A percentile compares a stretch with the other conserved stretches of the same genome.
Evolutionary conservation across 1,284 basidiomycete genomes (phyloP).

Genomic region (Exobasidium cylindrosporum): DNA sequence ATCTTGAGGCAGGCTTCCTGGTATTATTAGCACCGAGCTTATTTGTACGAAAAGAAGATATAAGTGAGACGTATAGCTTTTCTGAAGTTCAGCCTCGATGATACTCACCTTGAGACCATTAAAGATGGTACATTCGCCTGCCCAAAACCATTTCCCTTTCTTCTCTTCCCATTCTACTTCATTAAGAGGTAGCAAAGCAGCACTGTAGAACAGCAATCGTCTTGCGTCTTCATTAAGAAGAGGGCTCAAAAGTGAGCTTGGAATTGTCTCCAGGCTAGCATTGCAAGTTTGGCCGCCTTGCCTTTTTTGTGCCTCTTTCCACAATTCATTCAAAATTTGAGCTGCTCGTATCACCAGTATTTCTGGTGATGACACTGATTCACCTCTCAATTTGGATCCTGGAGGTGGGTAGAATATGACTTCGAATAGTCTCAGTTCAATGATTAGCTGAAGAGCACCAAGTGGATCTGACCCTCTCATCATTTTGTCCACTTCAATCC

Average conservation of each 20-base stretch:
- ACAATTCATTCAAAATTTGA: slow-evolving; percentile 18
- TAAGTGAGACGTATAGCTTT: neutral
- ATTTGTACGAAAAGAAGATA: neutral
- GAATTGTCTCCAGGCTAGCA: too few species aligned
- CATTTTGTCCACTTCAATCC: slow-evolving; percentile 56
- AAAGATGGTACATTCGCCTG: slow-evolving; percentile 35
- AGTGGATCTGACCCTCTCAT: slow-evolving; percentile 45
- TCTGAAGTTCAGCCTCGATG: neutral
- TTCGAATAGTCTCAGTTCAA: slow-evolving; percentile 38
- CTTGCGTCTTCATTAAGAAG: slow-evolving; percentile 22
- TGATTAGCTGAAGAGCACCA: slow-evolving; percentile 35
- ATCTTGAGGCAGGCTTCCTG: slow-evolving; percentile 34
- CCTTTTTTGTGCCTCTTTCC: slow-evolving; percentile 17
- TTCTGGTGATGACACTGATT: neutral
- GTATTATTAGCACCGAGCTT: slow-evolving; percentile 37
- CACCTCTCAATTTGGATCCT: neutral
- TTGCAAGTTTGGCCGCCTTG: slow-evolving; percentile 9
- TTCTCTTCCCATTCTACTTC: slow-evolving; percentile 34
- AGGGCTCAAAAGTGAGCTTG: slow-evolving; percentile 15
- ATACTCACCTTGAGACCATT: slow-evolving; percentile 43
- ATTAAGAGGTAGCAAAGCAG: slow-evolving; percentile 32
- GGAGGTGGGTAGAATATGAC: slow-evolving; percentile 36
- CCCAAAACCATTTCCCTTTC: slow-evolving; percentile 40
- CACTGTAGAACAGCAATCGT: slow-evolving; percentile 32
- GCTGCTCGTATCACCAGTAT: neutral